Conservation (phyloP, 352 stramenopile genomes). For the Pythium insidiosum region DNA sequence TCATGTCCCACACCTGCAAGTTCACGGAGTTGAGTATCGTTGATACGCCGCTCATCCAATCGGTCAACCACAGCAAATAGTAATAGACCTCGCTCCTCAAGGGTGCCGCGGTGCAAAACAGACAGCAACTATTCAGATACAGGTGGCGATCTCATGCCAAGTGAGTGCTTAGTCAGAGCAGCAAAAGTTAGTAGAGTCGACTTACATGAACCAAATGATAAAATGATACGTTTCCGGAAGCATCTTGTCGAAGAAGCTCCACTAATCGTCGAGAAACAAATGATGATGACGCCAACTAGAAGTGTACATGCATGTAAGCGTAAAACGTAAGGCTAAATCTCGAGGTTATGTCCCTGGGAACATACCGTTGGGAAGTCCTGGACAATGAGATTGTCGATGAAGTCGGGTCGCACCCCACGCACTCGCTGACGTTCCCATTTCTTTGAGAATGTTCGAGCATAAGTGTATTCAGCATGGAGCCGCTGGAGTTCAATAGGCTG, state of each 20-base stretch:
- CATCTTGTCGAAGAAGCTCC: constrained; percentile 38
- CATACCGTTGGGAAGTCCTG: constrained; percentile 38
- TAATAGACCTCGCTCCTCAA: constrained; percentile 42
- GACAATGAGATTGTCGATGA: constrained; percentile 42
- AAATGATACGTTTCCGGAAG: constrained; percentile 57
- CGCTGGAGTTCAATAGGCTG: constrained; percentile 35
- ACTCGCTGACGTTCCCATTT: constrained; percentile 29
- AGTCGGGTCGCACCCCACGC: constrained; percentile 38
- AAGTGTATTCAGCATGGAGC: constrained; percentile 64
- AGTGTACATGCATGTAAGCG: no score
- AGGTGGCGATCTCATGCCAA: no score
- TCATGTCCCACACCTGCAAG: constrained; percentile 29
- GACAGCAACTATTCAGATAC: constrained; percentile 1
- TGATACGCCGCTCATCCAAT: constrained; percentile 18
- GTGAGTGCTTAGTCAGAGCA: no score
- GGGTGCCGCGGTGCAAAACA: constrained; percentile 23
- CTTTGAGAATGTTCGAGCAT: constrained; percentile 42
- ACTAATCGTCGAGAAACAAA: constrained; percentile 34
- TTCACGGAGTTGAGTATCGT: constrained; percentile 26
- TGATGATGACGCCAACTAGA: no score
- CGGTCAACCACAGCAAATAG: constrained; percentile 33
- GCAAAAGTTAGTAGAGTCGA: neutral
- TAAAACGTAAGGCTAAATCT: no score
- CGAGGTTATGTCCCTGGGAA: no score
- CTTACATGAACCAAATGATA: constrained; percentile 50